Conservation (phyloP, 2,329 filamentous ascomycete genomes). For the Penicillium digitatum region DNA sequence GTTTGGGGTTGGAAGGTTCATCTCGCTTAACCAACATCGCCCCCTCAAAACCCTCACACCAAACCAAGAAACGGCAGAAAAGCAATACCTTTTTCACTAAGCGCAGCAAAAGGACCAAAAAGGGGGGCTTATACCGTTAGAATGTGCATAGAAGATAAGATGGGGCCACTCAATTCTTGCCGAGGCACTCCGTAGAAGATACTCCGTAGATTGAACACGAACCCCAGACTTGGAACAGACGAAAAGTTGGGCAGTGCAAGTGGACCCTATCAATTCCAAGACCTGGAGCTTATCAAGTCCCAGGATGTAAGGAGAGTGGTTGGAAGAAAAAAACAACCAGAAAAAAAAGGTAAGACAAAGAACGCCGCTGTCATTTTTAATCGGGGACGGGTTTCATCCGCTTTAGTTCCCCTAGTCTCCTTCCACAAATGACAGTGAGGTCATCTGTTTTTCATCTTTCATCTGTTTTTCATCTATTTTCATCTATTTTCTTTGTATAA, state of each 20-base stretch:
- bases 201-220: neutral
- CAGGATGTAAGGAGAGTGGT: no score
- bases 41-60: no score
- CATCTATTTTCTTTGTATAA: neutral
- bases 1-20: neutral
- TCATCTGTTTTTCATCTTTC: neutral
- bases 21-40: neutral
- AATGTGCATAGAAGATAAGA: neutral
- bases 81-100: neutral
- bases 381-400: neutral
- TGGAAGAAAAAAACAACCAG: no score
- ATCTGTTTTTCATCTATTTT: neutral
- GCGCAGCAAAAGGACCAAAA: neutral
- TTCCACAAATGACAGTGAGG: neutral
- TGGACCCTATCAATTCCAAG: neutral
- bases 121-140: neutral
- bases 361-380: slow-evolving; percentile 3
- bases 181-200: neutral
- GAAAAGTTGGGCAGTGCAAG: neutral
- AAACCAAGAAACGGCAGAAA: neutral
- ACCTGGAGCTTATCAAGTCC: neutral
- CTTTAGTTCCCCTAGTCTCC: neutral
- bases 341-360: neutral
- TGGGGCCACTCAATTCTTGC: neutral
- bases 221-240: neutral